These are phyloP conservation scores for Jacaranda mimosifolia DNA, from an alignment of 257 asterid species.

Conservation along the genomic window DNA sequence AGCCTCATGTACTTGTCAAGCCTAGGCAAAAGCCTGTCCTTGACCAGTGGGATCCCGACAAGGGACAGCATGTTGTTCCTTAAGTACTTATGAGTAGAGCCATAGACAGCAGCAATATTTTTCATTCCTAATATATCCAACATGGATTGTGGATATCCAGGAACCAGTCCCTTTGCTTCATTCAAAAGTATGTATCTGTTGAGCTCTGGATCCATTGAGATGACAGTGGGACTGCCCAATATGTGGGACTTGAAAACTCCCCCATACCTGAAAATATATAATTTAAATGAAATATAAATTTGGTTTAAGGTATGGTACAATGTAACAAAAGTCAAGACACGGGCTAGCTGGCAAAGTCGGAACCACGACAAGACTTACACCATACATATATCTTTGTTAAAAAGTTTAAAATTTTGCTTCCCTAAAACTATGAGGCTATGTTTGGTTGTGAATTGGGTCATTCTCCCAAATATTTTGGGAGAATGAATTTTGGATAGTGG, in stretches of 20 bases:
- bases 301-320: neutral
- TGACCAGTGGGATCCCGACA: constrained; percentile 61
- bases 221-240: constrained; percentile 81
- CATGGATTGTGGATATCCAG: constrained; percentile 95
- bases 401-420: too few relatives aligned
- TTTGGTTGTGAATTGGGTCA: too few relatives aligned
- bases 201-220: constrained; percentile 86
- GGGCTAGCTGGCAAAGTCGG: too few relatives aligned
- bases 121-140: constrained; percentile 71
- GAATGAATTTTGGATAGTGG: too few relatives aligned
- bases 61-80: constrained; percentile 71
- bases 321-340: too few relatives aligned
- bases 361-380: too few relatives aligned
- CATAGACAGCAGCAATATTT: constrained; percentile 80
- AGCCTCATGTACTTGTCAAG: constrained; percentile 61
- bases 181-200: constrained; percentile 74
- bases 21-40: constrained; percentile 56
- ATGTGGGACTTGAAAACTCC: constrained; percentile 81
- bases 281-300: neutral
- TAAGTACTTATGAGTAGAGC: constrained; percentile 66
- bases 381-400: too few relatives aligned
- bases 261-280: constrained; percentile 61
- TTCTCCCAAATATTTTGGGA: too few relatives aligned
- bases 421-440: too few relatives aligned
- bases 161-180: constrained; percentile 79